Conservation (phyloP, 108 stramenopile genomes). For the Stephanodiscus minutulus region DNA sequence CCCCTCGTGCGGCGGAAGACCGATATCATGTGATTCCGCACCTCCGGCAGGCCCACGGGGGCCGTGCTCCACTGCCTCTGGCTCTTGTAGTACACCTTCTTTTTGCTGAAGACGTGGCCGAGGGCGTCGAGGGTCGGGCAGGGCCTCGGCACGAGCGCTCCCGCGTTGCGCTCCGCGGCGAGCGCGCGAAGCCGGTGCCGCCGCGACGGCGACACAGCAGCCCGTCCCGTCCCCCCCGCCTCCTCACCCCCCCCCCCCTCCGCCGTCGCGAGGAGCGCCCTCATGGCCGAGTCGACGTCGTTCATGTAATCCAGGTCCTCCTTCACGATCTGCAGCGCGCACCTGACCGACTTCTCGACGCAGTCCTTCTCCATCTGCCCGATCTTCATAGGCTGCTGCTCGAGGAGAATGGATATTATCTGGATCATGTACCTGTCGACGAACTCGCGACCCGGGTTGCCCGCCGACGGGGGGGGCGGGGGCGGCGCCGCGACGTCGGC, state of each 20-base stretch:
- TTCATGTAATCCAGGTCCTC: slow-evolving; percentile 58
- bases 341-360: slow-evolving; percentile 70
- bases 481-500: not conserved
- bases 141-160: not conserved
- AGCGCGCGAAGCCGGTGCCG: not conserved
- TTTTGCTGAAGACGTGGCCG: slow-evolving; percentile 67
- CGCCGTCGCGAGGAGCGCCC: not conserved
- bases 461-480: not conserved
- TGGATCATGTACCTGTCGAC: slow-evolving; percentile 72
- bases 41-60: slow-evolving; percentile 56
- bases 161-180: not conserved
- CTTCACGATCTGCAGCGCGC: slow-evolving; percentile 65
- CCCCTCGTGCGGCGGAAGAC: slow-evolving; percentile 58
- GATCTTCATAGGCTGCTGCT: slow-evolving; percentile 81
- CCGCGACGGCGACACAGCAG: not conserved
- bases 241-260: slow-evolving; percentile 15
- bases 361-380: slow-evolving; percentile 74
- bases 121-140: slow-evolving; percentile 54
- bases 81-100: slow-evolving; percentile 78
- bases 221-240: not conserved
- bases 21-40: slow-evolving; percentile 68
- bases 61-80: slow-evolving; percentile 59
- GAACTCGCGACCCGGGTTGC: slow-evolving; percentile 59
- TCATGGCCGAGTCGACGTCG: not conserved
- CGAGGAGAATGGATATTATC: slow-evolving; percentile 80